Percentiles rank a stretch among this genome's conserved stretches.
These are phyloP conservation scores for Sistotremastrum suecicum DNA, from an alignment of 768 basidiomycete genomes.

Conservation along the genomic window DNA sequence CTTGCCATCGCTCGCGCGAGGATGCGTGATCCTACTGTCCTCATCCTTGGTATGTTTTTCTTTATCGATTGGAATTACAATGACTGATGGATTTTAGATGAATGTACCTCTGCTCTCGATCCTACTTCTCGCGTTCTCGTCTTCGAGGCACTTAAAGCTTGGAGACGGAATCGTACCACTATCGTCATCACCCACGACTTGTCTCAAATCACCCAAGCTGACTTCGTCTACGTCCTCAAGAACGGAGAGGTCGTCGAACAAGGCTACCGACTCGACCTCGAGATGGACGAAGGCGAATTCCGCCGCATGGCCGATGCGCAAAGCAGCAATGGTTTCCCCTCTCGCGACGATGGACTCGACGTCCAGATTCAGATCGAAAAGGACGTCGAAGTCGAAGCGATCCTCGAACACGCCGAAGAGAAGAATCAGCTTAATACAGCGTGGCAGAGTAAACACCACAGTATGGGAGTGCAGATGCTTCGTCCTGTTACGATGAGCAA, in stretches of 20 bases:
- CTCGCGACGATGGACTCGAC: constrained; percentile 6
- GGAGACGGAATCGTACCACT: constrained; percentile 71
- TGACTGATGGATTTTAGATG: neutral
- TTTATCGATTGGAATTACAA: neutral
- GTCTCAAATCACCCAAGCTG: constrained; percentile 53
- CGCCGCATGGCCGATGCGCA: constrained; percentile 49
- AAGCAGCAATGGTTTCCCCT: constrained; percentile 34
- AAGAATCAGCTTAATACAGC: constrained; percentile 17
- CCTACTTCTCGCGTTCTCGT: constrained; percentile 77
- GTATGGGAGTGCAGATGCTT: constrained; percentile 21
- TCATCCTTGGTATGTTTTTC: constrained; percentile 68
- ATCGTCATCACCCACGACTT: constrained; percentile 95
- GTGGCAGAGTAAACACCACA: constrained; percentile 23
- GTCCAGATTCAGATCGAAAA: constrained; percentile 13
- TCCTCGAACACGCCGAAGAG: constrained; percentile 32
- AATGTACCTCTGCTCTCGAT: constrained; percentile 47
- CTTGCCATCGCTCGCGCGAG: constrained; percentile 80
- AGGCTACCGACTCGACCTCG: constrained; percentile 74
- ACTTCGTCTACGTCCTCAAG: constrained; percentile 90
- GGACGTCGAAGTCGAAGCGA: constrained; percentile 25
- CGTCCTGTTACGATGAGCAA: constrained; percentile 53
- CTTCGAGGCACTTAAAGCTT: constrained; percentile 45
- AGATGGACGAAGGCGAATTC: constrained; percentile 50
- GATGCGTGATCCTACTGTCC: constrained; percentile 71
- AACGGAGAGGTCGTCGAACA: constrained; percentile 72